These are phyloP conservation scores for Annona squamosa DNA, from an alignment of 164 flowering plant genomes.

Conservation along the genomic window DNA sequence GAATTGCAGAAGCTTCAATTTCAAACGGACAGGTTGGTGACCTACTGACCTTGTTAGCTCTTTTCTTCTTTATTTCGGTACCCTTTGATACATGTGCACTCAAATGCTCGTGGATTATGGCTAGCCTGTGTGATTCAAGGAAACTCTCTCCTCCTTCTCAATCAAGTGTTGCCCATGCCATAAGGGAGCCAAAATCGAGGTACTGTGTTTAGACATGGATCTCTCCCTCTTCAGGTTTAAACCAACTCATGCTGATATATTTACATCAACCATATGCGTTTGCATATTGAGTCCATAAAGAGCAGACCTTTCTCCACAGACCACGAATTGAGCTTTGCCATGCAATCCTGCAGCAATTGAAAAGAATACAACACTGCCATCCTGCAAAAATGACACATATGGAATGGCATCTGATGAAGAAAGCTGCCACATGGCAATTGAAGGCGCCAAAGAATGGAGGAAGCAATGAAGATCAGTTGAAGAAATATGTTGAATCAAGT, in stretches of 20 bases:
- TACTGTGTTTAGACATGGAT: neutral
- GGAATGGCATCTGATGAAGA: conserved; percentile 1
- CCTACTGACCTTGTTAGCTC: no score
- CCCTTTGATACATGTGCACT: no score
- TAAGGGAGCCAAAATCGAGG: neutral
- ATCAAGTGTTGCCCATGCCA: neutral
- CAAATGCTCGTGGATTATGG: neutral
- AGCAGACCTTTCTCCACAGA: neutral
- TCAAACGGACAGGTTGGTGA: no score
- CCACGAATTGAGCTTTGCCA: neutral
- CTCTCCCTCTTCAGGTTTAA: neutral
- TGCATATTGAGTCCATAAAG: no score
- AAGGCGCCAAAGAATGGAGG: neutral
- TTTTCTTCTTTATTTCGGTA: no score
- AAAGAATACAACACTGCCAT: conserved; percentile 13
- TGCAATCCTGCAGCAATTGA: neutral
- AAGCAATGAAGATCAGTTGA: conserved; percentile 9
- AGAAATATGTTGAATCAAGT: conserved; percentile 48
- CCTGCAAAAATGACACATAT: neutral
- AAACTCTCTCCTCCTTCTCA: neutral
- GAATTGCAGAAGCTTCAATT: no score
- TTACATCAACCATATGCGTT: neutral
- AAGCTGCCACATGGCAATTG: neutral
- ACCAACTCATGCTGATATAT: neutral
- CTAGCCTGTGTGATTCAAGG: neutral